phyloP scores from a whole-genome alignment of 495 filamentous ascomycete genomes.

The Apodospora peruviana region DNA sequence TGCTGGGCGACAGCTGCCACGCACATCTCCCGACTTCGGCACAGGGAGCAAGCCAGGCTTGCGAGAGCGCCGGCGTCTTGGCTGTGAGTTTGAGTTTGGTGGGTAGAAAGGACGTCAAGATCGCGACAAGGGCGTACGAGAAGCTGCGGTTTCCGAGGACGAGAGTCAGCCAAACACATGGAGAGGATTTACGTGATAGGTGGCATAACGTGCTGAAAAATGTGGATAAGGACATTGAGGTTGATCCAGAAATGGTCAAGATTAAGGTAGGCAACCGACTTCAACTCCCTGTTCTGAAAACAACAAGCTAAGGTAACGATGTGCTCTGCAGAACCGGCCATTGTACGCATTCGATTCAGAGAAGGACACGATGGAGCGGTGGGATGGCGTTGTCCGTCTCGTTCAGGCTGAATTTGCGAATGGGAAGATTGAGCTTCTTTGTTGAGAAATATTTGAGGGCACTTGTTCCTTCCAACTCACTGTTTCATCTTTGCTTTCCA shows the following conservation, averaged over 20 bases:
- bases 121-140: conserved; percentile 49
- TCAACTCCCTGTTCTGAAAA: neutral
- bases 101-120: conserved; percentile 34
- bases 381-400: conserved; percentile 32
- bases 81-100: conserved; percentile 41
- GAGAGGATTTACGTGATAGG: conserved; percentile 46
- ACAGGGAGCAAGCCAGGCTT: conserved; percentile 46
- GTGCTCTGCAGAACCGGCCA: conserved; percentile 32
- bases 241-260: conserved; percentile 48
- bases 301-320: neutral
- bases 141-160: conserved; percentile 45
- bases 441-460: neutral
- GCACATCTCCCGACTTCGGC: conserved; percentile 44
- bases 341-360: conserved; percentile 48
- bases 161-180: conserved; percentile 43
- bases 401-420: conserved; percentile 33
- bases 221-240: conserved; percentile 40
- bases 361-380: conserved; percentile 38
- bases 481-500: too few species aligned
- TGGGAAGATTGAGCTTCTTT: conserved; percentile 38
- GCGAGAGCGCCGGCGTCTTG: conserved; percentile 42
- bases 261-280: conserved; percentile 22
- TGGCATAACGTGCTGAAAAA: conserved; percentile 48
- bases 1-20: conserved; percentile 46
- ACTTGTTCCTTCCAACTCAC: too few species aligned